A percentile compares a stretch with the other conserved stretches of the same genome.
These are phyloP conservation scores for Orbilia blumenaviensis DNA, from an alignment of 2,329 filamentous ascomycete species.

Conservation along the genomic window DNA sequence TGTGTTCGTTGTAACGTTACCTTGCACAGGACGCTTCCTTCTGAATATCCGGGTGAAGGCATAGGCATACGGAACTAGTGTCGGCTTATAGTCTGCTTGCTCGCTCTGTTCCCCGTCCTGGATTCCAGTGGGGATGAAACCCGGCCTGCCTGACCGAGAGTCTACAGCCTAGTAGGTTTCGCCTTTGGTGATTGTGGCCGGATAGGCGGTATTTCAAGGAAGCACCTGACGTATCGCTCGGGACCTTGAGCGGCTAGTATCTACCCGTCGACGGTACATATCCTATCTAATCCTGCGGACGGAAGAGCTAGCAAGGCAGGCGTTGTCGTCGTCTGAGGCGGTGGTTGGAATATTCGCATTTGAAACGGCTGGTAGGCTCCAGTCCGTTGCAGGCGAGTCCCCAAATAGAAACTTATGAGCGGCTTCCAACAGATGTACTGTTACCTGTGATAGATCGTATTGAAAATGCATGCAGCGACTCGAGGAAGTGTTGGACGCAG, in stretches of 20 bases:
- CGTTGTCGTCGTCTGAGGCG: constrained; percentile 28
- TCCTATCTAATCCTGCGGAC: constrained; percentile 23
- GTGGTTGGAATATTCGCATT: constrained; percentile 24
- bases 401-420: constrained; percentile 40
- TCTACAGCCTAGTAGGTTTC: constrained; percentile 24
- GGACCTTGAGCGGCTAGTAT: constrained; percentile 30
- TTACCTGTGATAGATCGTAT: constrained; percentile 21
- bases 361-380: constrained; percentile 38
- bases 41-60: constrained; percentile 53
- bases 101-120: constrained; percentile 29
- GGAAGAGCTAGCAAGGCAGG: constrained; percentile 14
- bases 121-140: constrained; percentile 36
- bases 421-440: constrained; percentile 21
- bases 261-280: constrained; percentile 38
- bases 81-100: constrained; percentile 32
- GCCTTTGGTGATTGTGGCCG: constrained; percentile 51
- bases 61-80: constrained; percentile 48
- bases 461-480: constrained; percentile 9
- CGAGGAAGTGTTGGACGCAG: constrained; percentile 34
- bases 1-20: constrained; percentile 54
- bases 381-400: constrained; percentile 36
- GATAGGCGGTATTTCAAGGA: constrained; percentile 43
- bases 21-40: constrained; percentile 49
- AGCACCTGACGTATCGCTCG: constrained; percentile 32
- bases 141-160: constrained; percentile 30